Base-by-base conservation (phyloP, 768 basidiomycete genomes). In the Harrya chromipes region DNA sequence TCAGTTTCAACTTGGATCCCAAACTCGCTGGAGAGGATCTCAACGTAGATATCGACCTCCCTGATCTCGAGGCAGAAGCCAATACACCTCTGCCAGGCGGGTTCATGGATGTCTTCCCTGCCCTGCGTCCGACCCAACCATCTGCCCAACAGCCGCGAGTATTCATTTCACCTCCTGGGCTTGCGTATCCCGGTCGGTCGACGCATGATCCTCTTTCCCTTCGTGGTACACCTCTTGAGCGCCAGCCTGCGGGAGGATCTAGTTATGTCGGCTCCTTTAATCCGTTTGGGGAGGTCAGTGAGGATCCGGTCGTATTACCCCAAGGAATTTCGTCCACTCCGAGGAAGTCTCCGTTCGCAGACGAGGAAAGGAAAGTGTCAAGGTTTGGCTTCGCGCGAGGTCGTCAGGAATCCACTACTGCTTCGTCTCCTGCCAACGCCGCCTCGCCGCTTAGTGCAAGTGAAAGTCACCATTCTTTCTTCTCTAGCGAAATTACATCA, bases 1-100 rank as follows among this genome's bases (percentile, higher is more conserved):
- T 94, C 72, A 90, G 85, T 65, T 94, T 94, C 71, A 92, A 84
- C 67, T 71, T 93, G 38, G 90, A 91, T 66, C 86, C 87, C 23
- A 88, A 84, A 57, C 72, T 91, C 23, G 86, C 82, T 6, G 76
- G 68, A 23, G 70, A 72, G 21, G 57, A 59, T 21, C 59, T 75
- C 26, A 75, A 78, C 43, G 62, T 63, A 2, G 65, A 71, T 14
- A 67, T 77, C 12, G 59, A 70, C 6, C 64, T 82, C 26, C 70
- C 75, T 4, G 79, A 85, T 39, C 76, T 83, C 40, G 70, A 71
- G 23, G 57, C 67, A 6, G 70, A 70, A 45, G 70, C 80, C 3
- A 74, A 63, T 47, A 72, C 70, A n/a, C 83, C 87, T 26, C 82
- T 87, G 69, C 65, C 70, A 40, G 84, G 86, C 19, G 75, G 76